Conservation (phyloP, 164 flowering plant species). For the Saururus chinensis region DNA sequence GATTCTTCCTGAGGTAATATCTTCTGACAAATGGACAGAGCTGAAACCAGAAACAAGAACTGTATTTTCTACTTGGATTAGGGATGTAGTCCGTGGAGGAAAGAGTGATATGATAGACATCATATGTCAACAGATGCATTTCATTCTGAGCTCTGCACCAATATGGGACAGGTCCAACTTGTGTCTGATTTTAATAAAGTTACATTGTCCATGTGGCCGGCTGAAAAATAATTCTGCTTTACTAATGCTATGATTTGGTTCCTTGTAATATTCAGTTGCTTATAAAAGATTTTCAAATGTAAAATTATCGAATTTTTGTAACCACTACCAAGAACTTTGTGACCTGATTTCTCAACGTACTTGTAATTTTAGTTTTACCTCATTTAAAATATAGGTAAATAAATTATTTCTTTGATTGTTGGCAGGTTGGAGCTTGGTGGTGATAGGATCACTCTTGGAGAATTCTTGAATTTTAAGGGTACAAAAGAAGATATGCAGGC, state of each 20-base stretch:
- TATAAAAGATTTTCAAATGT: background rate
- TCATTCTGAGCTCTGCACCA: conserved; percentile 69
- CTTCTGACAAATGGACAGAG: conserved; percentile 57
- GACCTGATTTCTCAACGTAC: background rate
- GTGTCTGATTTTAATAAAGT: conserved; percentile 4
- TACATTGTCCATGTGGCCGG: background rate
- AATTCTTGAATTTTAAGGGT: conserved; percentile 84
- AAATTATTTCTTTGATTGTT: conserved; percentile 2
- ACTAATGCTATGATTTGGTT: background rate
- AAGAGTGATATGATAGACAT: conserved; percentile 74
- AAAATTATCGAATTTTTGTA: too few species aligned
- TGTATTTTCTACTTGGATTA: conserved; percentile 71
- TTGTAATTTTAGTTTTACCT: too few species aligned
- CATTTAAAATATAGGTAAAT: background rate
- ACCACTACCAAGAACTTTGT: too few species aligned
- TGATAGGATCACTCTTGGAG: conserved; percentile 59
- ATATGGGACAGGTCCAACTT: conserved; percentile 77
- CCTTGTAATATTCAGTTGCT: background rate
- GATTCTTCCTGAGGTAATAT: conserved; percentile 72
- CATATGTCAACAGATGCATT: conserved; percentile 45
- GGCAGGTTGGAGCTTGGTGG: conserved; percentile 82
- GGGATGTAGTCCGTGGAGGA: conserved; percentile 57
- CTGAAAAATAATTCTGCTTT: too few species aligned
- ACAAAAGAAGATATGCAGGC: conserved; percentile 55
- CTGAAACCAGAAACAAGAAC: conserved; percentile 53